phyloP scores from a whole-genome alignment of 768 basidiomycete genomes.

The Lactarius trivialis region DNA sequence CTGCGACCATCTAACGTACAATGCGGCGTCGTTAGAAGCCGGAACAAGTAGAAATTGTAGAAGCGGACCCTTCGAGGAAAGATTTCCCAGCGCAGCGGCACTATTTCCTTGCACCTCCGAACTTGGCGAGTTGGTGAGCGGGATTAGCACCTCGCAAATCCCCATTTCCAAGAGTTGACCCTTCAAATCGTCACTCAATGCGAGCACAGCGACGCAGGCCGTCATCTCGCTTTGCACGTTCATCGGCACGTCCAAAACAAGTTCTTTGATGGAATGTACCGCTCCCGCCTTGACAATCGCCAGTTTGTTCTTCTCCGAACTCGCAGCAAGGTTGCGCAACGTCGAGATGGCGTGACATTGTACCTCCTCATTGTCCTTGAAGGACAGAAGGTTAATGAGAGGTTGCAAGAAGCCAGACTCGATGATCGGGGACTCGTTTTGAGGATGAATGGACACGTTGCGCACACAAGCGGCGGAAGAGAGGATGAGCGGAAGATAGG shows the following conservation, averaged over 20 bases:
- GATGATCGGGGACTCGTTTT: slow-evolving; percentile 98
- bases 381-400: slow-evolving; percentile 89
- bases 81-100: slow-evolving; percentile 93
- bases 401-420: slow-evolving; percentile 97
- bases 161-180: slow-evolving; percentile 97
- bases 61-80: slow-evolving; percentile 85
- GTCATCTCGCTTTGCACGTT: slow-evolving; percentile 99
- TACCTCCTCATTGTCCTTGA: slow-evolving; percentile 99
- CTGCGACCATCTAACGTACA: slow-evolving; percentile 58
- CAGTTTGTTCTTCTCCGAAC: slow-evolving; percentile 96
- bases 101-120: slow-evolving; percentile 99
- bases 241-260: slow-evolving; percentile 91
- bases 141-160: slow-evolving; percentile 95
- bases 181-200: slow-evolving; percentile 94
- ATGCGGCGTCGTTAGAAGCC: background rate
- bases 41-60: background rate
- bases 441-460: slow-evolving; percentile 97
- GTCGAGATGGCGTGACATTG: slow-evolving; percentile 99
- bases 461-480: slow-evolving; percentile 98
- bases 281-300: slow-evolving; percentile 98
- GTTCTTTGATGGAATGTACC: slow-evolving; percentile 91
- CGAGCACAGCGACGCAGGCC: slow-evolving; percentile 94
- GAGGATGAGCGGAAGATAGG: slow-evolving; percentile 94
- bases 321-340: slow-evolving; percentile 91
- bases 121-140: slow-evolving; percentile 90